Percentiles rank a stretch among this genome's conserved stretches.
These are phyloP conservation scores for Crithidia bombi DNA, from an alignment of 208 protist species.

Conservation along the genomic window DNA sequence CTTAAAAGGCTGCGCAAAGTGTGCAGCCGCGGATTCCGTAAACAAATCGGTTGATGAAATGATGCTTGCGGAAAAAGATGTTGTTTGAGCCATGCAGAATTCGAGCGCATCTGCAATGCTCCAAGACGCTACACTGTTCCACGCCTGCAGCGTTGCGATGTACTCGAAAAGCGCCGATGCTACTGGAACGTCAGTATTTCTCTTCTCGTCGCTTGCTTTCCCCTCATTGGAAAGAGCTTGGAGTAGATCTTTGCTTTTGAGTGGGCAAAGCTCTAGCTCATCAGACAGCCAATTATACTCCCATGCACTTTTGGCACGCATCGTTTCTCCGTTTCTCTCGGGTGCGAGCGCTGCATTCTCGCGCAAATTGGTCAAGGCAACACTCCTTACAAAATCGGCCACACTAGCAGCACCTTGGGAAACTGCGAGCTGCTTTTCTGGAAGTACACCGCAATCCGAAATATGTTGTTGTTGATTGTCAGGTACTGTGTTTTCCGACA, in stretches of 20 bases:
- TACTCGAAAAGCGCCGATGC: slow-evolving; percentile 13
- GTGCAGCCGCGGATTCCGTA: not conserved
- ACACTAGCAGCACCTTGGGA: no score
- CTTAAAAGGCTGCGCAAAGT: slow-evolving; percentile 27
- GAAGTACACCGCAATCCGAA: not conserved
- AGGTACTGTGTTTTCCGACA: not conserved
- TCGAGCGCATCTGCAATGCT: slow-evolving; percentile 4
- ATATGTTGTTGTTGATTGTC: not conserved
- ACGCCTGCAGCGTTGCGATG: slow-evolving; percentile 24
- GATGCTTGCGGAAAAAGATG: slow-evolving; percentile 27
- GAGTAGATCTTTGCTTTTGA: no score
- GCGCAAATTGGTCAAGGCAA: not conserved
- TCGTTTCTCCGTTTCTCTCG: not conserved
- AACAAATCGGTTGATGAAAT: slow-evolving; percentile 11
- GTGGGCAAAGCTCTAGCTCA: not conserved
- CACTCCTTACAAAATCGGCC: not conserved
- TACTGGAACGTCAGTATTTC: not conserved
- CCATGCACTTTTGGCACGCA: no score
- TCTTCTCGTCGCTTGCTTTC: not conserved
- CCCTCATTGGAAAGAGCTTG: not conserved
- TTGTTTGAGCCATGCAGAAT: slow-evolving; percentile 28
- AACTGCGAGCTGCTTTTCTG: not conserved
- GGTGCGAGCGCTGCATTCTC: not conserved
- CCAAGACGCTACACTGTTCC: slow-evolving; percentile 21
- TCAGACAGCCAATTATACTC: slow-evolving; percentile 22